Conservation (phyloP, 83 land plant species). For the Thuja plicata region DNA sequence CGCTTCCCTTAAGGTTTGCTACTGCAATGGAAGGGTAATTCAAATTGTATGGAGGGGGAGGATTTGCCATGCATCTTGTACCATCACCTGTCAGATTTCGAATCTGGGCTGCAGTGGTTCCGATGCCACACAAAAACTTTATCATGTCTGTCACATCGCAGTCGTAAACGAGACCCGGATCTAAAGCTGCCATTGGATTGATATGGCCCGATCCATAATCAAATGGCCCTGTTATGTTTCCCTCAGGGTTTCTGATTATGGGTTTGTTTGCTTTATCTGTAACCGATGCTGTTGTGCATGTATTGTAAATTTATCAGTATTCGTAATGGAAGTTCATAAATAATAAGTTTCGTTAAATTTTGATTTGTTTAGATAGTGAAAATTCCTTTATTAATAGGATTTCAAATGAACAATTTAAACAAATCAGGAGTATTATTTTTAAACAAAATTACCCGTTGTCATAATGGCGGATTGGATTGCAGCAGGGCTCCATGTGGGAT, state of each 20-base stretch:
- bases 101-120: slow-evolving; percentile 29
- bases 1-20: slow-evolving; percentile 30
- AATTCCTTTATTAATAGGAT: no score
- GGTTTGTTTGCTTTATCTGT: slow-evolving; percentile 19
- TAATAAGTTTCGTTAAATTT: background rate
- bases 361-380: no score
- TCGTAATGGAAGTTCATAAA: no score
- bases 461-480: slow-evolving; percentile 50
- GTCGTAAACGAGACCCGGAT: slow-evolving; percentile 56
- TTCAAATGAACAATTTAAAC: no score
- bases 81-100: slow-evolving; percentile 25
- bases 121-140: slow-evolving; percentile 37
- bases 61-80: slow-evolving; percentile 19
- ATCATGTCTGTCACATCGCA: slow-evolving; percentile 24
- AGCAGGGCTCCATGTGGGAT: slow-evolving; percentile 44
- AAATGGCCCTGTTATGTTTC: slow-evolving; percentile 37
- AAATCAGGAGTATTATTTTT: no score
- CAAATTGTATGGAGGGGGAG: slow-evolving; percentile 24
- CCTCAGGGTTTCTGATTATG: slow-evolving; percentile 24
- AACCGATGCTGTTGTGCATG: slow-evolving; percentile 23
- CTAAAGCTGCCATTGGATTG: slow-evolving; percentile 31
- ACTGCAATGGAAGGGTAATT: slow-evolving; percentile 62
- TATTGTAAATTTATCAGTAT: background rate
- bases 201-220: slow-evolving; percentile 55
- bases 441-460: slow-evolving; percentile 40